A percentile compares a stretch with the other conserved stretches of the same genome.
These are phyloP conservation scores for Aspergillus viridinutans DNA, from an alignment of 2,329 filamentous ascomycete genomes.

Conservation along the genomic window DNA sequence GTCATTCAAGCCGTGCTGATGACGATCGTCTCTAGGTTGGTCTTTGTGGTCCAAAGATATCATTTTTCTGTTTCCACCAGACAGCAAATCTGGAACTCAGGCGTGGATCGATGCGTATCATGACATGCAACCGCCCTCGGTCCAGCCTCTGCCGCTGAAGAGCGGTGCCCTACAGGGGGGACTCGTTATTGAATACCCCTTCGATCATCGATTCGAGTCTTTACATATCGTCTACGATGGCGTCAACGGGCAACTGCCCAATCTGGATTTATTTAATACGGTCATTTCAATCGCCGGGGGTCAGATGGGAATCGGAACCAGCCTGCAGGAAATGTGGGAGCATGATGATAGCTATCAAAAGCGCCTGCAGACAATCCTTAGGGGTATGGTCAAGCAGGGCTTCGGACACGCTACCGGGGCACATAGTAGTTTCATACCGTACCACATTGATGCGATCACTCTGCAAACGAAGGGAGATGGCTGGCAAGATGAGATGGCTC, in stretches of 20 bases:
- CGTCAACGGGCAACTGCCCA: constrained; percentile 90
- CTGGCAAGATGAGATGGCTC: constrained; percentile 96
- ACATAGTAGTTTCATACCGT: constrained; percentile 94
- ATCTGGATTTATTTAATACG: constrained; percentile 93
- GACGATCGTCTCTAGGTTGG: constrained; percentile 57
- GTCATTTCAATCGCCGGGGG: constrained; percentile 80
- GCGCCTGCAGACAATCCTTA: constrained; percentile 79
- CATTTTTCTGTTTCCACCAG: constrained; percentile 81
- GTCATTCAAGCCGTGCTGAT: constrained; percentile 12
- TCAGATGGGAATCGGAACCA: constrained; percentile 84
- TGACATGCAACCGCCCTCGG: constrained; percentile 69
- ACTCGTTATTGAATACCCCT: constrained; percentile 88
- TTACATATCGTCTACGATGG: constrained; percentile 93
- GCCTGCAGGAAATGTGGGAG: constrained; percentile 79
- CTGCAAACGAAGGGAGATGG: constrained; percentile 84
- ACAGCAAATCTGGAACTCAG: constrained; percentile 85
- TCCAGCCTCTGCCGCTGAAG: constrained; percentile 79
- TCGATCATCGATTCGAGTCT: constrained; percentile 77
- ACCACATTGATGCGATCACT: constrained; percentile 94
- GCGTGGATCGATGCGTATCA: constrained; percentile 99
- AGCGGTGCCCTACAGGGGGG: constrained; percentile 90
- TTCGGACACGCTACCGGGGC: constrained; percentile 84
- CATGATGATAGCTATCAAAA: constrained; percentile 74
- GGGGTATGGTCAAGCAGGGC: constrained; percentile 89
- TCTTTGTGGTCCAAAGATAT: constrained; percentile 99